A percentile compares a stretch with the other conserved stretches of the same genome.
phyloP scores from a whole-genome alignment of 768 basidiomycete genomes.

The Gymnopilus dilepis region DNA sequence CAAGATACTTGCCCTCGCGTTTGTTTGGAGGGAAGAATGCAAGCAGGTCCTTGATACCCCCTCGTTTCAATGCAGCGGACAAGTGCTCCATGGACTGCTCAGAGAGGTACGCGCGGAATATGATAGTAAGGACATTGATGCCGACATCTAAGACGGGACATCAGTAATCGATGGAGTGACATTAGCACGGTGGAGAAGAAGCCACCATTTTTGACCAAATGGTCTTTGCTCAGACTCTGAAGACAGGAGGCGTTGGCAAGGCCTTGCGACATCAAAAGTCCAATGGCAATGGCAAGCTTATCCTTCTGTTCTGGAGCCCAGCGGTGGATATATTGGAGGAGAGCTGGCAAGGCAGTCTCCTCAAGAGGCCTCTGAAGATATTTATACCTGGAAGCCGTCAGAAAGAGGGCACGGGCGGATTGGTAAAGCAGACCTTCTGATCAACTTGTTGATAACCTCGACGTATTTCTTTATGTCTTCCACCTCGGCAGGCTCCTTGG shows the following conservation, averaged over 20 bases:
- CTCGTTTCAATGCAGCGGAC: constrained; percentile 78
- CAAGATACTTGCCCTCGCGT: constrained; percentile 73
- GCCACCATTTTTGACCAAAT: constrained; percentile 92
- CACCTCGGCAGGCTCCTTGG: constrained; percentile 76
- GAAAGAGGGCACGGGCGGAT: constrained; percentile 14
- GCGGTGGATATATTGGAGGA: constrained; percentile 89
- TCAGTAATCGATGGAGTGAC: constrained; percentile 7
- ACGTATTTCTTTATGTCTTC: constrained; percentile 92
- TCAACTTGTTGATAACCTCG: constrained; percentile 94
- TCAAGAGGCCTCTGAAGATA: constrained; percentile 98
- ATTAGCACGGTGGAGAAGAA: constrained; percentile 1
- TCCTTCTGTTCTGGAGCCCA: constrained; percentile 81
- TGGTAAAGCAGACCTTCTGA: constrained; percentile 69
- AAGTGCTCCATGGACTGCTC: constrained; percentile 93
- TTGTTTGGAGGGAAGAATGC: constrained; percentile 88
- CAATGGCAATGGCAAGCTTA: constrained; percentile 82
- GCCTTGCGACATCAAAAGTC: constrained; percentile 84
- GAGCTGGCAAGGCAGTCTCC: constrained; percentile 76
- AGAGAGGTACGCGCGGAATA: constrained; percentile 82
- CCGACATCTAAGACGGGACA: constrained; percentile 64
- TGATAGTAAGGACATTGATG: constrained; percentile 71
- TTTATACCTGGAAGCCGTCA: constrained; percentile 74
- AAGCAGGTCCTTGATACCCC: constrained; percentile 84
- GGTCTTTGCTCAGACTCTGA: constrained; percentile 86
- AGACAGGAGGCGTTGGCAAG: constrained; percentile 80